Evolutionary conservation across 331 rosid genomes (phyloP).

Genomic region (Malus hybrid): DNA sequence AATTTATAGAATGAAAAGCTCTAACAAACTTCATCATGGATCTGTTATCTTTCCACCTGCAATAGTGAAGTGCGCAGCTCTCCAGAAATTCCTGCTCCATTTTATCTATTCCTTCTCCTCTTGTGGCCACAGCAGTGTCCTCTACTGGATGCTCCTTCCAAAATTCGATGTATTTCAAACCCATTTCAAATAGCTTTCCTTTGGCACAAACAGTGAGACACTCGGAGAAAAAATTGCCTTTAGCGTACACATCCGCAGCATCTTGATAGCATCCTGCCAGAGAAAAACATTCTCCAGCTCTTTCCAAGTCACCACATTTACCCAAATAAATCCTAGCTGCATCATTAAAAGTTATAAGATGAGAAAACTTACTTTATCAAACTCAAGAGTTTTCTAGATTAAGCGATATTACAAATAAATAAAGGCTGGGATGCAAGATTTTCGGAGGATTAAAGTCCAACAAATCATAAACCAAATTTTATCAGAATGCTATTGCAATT

Average conservation of each 20-base stretch:
- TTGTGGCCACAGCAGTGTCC: neutral
- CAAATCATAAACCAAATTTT: neutral
- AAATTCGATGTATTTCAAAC: conserved; percentile 9
- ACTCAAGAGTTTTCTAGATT: too few relatives aligned
- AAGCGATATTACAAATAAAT: too few relatives aligned
- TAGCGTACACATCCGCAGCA: conserved; percentile 25
- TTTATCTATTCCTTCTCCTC: neutral
- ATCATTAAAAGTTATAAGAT: neutral
- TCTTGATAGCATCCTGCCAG: conserved; percentile 10
- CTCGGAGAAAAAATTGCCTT: conserved; percentile 10
- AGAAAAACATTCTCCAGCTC: conserved; percentile 32
- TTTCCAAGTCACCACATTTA: conserved; percentile 22
- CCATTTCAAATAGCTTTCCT: conserved; percentile 16
- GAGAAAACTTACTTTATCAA: too few relatives aligned
- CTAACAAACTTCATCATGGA: conserved; percentile 28
- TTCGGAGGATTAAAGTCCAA: too few relatives aligned
- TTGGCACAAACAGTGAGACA: conserved; percentile 6
- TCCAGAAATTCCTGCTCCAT: conserved; percentile 10
- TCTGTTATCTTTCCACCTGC: conserved; percentile 6
- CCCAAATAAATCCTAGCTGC: conserved; percentile 21
- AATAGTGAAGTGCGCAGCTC: conserved; percentile 14
- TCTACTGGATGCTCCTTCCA: conserved; percentile 5
- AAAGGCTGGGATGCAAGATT: too few relatives aligned
- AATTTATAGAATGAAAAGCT: conserved; percentile 39
- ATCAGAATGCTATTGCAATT: neutral